Base-by-base conservation (phyloP, 192 early-diverging fungal genomes). In the Lunasporangiospora selenospora region DNA sequence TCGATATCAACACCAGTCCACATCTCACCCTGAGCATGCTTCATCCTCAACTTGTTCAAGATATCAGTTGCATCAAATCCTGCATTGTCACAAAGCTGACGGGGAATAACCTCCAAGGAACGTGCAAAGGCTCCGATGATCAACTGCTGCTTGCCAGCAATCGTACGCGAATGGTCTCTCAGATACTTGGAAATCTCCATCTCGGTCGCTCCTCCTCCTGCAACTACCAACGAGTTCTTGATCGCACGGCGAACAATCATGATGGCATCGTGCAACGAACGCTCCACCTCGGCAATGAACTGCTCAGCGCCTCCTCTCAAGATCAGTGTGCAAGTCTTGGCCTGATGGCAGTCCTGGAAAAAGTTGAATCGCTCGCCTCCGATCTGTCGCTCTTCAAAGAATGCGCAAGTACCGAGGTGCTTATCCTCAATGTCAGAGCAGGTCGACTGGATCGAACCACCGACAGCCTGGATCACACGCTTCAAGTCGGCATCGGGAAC, bases 11-110 rank as follows among this genome's bases (percentile, higher is more conserved):
- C 92, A 65, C 97, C 97, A 54, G 80, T 89, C 97, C 97, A 99
- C 46, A 58, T 86, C 59, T 75, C 76, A 78, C 85, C 87, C 51
- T 86, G 83, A 21, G 89, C 85, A 64, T 99, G 97, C 78, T 92
- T 90, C 77, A 94, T 93, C 69, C 97, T 89, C 51, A 99, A 81
- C 83, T 96, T 92, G 80, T 98, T 98, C 55, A 99, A 83, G 56
- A 99, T 93, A 77, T 98, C 96, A 16, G 96, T 99, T 13, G 96
- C 91, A 71, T 99, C 97, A 57, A 99, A 98, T 57, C 97, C 97
- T 24, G 97, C 96, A 79, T 99, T 99, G 77, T 95, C 95, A 81
- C 92, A 94, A 21, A 99, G 84, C 81, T 98, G 96, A 78, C 97
- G 90, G n/a, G 97, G 96, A 59, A 99, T 96, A 23, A 97, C 88